Evolutionary conservation across 306 rosid species (phyloP), one percentile per base, ranked within the genome.

Genomic region (Datisca glomerata): DNA sequence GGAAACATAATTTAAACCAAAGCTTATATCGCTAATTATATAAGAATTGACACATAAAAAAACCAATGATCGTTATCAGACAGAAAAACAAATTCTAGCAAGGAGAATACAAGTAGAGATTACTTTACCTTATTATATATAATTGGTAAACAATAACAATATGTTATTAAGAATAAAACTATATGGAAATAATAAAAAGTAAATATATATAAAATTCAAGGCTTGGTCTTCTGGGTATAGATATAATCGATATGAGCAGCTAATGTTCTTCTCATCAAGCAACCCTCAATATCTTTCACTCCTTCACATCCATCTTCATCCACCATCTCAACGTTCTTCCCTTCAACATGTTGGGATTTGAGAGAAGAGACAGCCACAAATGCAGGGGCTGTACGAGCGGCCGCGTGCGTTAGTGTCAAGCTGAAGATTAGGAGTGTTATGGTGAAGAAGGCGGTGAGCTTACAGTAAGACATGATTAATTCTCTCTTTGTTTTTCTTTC

Each of bases 201-300:
- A 43, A 24, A 2, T 24, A 27, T 9, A 28, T 14, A 42, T 45
- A 9, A 47, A 13, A 35, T 45, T 67, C 60, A 56, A 9, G 81
- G 73, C 18, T 70, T 61, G 17, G 58, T 61, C 37, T 73, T 64
- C 63, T 68, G 72, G 5, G 94, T 72, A 17, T 86, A 86, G 61
- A 86, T 73, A 37, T 86, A 86, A 73, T 86, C 94, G 2, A 53
- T 8, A 57, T 87, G 93, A 33, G 87, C 96, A 1, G 17, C 53
- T 12, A 79, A 60, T 0, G 87, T 75, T 61, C 94, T 79, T 56
- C 82, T 74, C 56, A 44, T 58, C 78, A 87, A 59, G 61, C 96
- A 87, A 15, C 66, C 89, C 13, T 79, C 77, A 18, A 43, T 47
- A 2, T 13, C 63, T 6, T 13, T 5, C n/a, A n/a, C n/a, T 19